phyloP scores from a whole-genome alignment of 1,284 basidiomycete genomes.

The Pholiota adiposa region DNA sequence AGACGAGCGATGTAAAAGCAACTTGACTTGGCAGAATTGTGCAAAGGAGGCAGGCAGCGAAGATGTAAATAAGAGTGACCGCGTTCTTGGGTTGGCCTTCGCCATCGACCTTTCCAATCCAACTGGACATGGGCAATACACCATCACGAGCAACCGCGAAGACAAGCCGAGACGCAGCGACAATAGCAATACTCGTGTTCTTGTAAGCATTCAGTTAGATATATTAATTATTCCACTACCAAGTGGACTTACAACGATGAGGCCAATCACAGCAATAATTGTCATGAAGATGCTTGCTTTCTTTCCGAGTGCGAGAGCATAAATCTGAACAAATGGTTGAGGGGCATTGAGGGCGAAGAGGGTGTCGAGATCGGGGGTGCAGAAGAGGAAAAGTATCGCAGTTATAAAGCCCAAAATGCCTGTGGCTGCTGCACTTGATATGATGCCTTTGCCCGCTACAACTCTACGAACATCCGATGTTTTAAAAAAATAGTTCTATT shows the following conservation, averaged over 20 bases:
- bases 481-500: not conserved
- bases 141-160: slow-evolving; percentile 90
- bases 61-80: slow-evolving; percentile 80
- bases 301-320: slow-evolving; percentile 79
- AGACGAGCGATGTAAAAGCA: slow-evolving; percentile 85
- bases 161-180: slow-evolving; percentile 83
- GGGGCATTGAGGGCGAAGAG: slow-evolving; percentile 78
- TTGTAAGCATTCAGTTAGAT: slow-evolving; percentile 29
- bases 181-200: slow-evolving; percentile 84
- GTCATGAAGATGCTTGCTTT: slow-evolving; percentile 85
- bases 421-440: slow-evolving; percentile 75
- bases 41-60: slow-evolving; percentile 73
- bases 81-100: slow-evolving; percentile 80
- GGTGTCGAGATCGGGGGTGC: slow-evolving; percentile 76
- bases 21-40: slow-evolving; percentile 86
- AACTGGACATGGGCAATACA: slow-evolving; percentile 78
- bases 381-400: slow-evolving; percentile 84
- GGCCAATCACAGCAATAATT: slow-evolving; percentile 73
- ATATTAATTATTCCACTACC: not conserved
- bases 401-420: slow-evolving; percentile 77
- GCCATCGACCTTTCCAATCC: slow-evolving; percentile 76
- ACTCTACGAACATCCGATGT: slow-evolving; percentile 47
- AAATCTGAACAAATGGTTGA: slow-evolving; percentile 87
- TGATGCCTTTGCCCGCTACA: slow-evolving; percentile 78
- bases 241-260: slow-evolving; percentile 66